Evolutionary conservation across 1,284 basidiomycete genomes (phyloP), one percentile per base, ranked within the genome.

Genomic region (Puccinia sorghi): DNA sequence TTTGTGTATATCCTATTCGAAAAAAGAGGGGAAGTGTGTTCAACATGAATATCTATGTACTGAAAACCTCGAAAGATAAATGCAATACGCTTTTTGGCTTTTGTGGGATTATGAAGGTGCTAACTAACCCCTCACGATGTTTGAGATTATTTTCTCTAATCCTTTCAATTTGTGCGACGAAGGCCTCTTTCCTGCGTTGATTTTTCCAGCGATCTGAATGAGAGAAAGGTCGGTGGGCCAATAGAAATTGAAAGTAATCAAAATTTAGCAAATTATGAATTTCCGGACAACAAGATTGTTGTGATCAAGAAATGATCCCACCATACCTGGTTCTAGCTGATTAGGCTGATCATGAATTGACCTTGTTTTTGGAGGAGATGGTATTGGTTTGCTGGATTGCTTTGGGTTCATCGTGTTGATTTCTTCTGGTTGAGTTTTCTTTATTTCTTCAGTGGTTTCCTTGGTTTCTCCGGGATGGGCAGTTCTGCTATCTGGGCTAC

Each of bases 141-240:
- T 84, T 83, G 82, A 86, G 85, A 77, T 84, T 85, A 61, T 86
- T 86, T 25, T 85, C 85, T 80, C 87, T 86, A 39, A 86, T 83
- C 43, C 85, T 82, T 81, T 86, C 85, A 37, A 88, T 86, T 81
- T 86, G 86, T 80, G 87, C 86, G 74, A 87, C 85, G 66, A 86
- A 86, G 80, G 87, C 86, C 41, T 86, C 81, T 59, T 86, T 81
- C 81, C 86, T 72, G n/a, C 70, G 52, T 17, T 72, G 70, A 43
- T 54, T 56, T 59, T 72, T 72, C 70, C 70, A 56, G 22, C 39
- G 52, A 59, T 72, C 70, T 15, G 70, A 39, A 22, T 25, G n/a
- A 15, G 70, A 72, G 8, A 39, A 72, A 12, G 70, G 57, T 37
- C 12, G 46, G 37, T 69, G 25, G 41, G 27, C 66, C 48, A 32